Conservation (phyloP, 495 filamentous ascomycete genomes). For the Rostrohypoxylon terebratum region DNA sequence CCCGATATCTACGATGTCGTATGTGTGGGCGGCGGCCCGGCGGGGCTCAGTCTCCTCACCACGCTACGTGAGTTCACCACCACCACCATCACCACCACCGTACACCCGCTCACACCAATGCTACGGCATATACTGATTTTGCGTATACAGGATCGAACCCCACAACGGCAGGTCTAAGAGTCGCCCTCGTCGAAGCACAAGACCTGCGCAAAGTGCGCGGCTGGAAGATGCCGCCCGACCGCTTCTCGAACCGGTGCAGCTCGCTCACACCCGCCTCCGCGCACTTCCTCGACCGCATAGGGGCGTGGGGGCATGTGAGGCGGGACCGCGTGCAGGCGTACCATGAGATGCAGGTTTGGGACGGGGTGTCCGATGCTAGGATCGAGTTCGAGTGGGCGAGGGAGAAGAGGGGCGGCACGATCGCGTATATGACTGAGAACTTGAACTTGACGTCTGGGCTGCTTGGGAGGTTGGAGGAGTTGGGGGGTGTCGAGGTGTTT, state of each 20-base stretch:
- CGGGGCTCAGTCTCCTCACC: constrained; percentile 86
- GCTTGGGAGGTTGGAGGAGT: constrained; percentile 73
- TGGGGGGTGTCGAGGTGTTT: constrained; percentile 75
- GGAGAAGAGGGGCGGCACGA: constrained; percentile 60
- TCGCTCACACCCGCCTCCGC: constrained; percentile 90
- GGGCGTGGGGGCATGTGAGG: constrained; percentile 85
- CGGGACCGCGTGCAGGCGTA: constrained; percentile 81
- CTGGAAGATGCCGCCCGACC: constrained; percentile 72
- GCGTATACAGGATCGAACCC: constrained; percentile 68
- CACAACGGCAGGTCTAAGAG: constrained; percentile 77
- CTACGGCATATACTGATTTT: constrained; percentile 24
- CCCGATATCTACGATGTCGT: constrained; percentile 91
- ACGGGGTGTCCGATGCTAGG: constrained; percentile 85
- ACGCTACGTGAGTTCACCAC: constrained; percentile 75
- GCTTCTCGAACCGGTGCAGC: constrained; percentile 93
- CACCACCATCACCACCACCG: no score
- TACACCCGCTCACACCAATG: constrained; percentile 13
- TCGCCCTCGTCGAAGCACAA: constrained; percentile 92
- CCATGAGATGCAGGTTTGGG: constrained; percentile 96
- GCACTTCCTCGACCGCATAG: constrained; percentile 76
- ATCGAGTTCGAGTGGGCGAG: constrained; percentile 87
- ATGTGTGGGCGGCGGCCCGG: constrained; percentile 95
- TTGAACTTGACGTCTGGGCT: constrained; percentile 84
- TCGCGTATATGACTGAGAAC: constrained; percentile 98
- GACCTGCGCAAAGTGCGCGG: constrained; percentile 74